Conservation (phyloP, 139 green algal genomes). For the Haematococcus lacustris region DNA sequence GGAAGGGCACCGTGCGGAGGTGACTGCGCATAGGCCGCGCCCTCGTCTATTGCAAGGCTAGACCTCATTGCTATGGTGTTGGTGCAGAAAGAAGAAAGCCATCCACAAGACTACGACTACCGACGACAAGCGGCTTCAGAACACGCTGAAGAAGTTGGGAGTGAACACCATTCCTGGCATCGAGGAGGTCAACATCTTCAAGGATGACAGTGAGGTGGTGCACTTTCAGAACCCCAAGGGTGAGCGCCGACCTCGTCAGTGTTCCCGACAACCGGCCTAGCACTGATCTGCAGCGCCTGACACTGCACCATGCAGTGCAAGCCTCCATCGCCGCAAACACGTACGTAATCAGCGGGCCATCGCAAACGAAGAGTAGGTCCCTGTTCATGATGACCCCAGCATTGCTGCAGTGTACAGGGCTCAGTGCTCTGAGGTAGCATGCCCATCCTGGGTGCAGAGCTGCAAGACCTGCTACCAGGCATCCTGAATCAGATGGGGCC, state of each 20-base stretch:
- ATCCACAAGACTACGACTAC: constrained; percentile 93
- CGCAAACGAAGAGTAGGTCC: constrained; percentile 53
- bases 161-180: constrained; percentile 99
- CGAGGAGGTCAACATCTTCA: constrained; percentile 99
- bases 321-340: constrained; percentile 98
- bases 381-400: too few species aligned
- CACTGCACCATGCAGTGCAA: too few species aligned
- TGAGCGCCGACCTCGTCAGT: too few species aligned
- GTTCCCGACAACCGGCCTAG: too few species aligned
- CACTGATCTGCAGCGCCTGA: too few species aligned
- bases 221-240: constrained; percentile 96
- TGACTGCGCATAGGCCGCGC: too few species aligned
- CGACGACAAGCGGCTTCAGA: constrained; percentile 97
- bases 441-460: constrained; percentile 54
- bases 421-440: too few species aligned
- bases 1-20: constrained; percentile 90
- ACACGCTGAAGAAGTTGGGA: constrained; percentile 93
- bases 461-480: constrained; percentile 75
- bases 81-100: constrained; percentile 95
- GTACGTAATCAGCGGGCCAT: constrained; percentile 91
- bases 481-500: constrained; percentile 82
- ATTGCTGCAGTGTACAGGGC: too few species aligned
- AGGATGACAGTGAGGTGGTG: constrained; percentile 80
- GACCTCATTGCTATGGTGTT: too few species aligned
- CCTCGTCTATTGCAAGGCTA: too few species aligned